Conservation (phyloP, 192 early-diverging fungal species). For the Coemansia sp. region DNA sequence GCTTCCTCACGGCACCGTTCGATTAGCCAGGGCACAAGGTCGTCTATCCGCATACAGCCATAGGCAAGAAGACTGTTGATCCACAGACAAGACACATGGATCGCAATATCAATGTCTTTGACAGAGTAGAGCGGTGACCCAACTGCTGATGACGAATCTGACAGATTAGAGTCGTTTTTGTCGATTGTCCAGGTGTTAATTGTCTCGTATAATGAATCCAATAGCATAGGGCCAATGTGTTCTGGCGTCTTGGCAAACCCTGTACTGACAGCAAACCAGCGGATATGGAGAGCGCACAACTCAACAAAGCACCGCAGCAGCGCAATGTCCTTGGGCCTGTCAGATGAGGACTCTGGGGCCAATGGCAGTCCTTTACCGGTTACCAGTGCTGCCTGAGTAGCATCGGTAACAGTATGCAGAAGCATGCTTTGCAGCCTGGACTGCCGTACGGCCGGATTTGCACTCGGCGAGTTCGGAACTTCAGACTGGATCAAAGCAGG, state of each 20-base stretch:
- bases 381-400: constrained; percentile 30
- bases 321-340: constrained; percentile 23
- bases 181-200: constrained; percentile 16
- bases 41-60: constrained; percentile 32
- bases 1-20: constrained; percentile 16
- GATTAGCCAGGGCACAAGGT: constrained; percentile 40
- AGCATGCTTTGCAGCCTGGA: constrained; percentile 26
- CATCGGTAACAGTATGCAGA: constrained; percentile 14
- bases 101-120: constrained; percentile 16
- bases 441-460: neutral
- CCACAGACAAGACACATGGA: constrained; percentile 24
- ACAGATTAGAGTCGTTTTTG: neutral
- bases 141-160: neutral
- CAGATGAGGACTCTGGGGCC: constrained; percentile 2
- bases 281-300: constrained; percentile 27
- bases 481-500: constrained; percentile 13
- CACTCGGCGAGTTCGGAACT: constrained; percentile 11
- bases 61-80: constrained; percentile 18
- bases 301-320: constrained; percentile 31
- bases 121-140: constrained; percentile 10
- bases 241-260: constrained; percentile 22
- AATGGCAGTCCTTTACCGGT: constrained; percentile 16
- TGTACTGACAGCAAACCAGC: constrained; percentile 24
- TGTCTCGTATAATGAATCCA: constrained; percentile 11
- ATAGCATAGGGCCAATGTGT: constrained; percentile 4